phyloP scores from a whole-genome alignment of 2,329 filamentous ascomycete genomes.

The Chaetothyriales sp. region DNA sequence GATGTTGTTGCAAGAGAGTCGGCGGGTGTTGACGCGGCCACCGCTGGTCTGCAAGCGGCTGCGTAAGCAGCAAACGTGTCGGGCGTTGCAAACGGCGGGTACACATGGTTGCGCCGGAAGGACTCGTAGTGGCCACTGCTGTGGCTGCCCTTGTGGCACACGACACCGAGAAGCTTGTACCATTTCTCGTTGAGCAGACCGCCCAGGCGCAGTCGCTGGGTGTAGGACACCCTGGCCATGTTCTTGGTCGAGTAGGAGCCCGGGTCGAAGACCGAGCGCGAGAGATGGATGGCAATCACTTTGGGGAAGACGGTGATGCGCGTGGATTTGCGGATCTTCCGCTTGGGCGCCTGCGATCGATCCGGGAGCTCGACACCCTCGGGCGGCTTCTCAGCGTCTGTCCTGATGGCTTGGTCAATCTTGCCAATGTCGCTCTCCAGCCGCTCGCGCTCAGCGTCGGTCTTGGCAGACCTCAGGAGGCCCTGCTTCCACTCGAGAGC shows the following conservation, averaged over 20 bases:
- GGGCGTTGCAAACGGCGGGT: conserved; percentile 68
- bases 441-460: conserved; percentile 37
- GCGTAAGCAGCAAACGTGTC: conserved; percentile 64
- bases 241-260: conserved; percentile 76
- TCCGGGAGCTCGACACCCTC: conserved; percentile 63
- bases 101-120: conserved; percentile 72
- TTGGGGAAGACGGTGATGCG: conserved; percentile 79
- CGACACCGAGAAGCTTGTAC: conserved; percentile 74
- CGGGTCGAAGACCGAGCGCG: conserved; percentile 77
- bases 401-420: conserved; percentile 57
- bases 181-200: conserved; percentile 61
- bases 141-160: conserved; percentile 91
- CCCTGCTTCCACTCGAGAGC: conserved; percentile 52
- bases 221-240: conserved; percentile 82
- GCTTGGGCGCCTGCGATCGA: conserved; percentile 58
- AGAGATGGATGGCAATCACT: conserved; percentile 81
- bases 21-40: conserved; percentile 26
- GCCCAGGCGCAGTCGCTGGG: conserved; percentile 71
- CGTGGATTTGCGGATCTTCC: conserved; percentile 75
- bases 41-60: conserved; percentile 51
- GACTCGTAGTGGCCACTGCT: conserved; percentile 96
- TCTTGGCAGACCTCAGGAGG: conserved; percentile 44
- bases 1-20: conserved; percentile 30
- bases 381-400: conserved; percentile 65
- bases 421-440: conserved; percentile 48